These are phyloP conservation scores for Boechera stricta DNA, from an alignment of 345 rosid genomes.

Conservation along the genomic window DNA sequence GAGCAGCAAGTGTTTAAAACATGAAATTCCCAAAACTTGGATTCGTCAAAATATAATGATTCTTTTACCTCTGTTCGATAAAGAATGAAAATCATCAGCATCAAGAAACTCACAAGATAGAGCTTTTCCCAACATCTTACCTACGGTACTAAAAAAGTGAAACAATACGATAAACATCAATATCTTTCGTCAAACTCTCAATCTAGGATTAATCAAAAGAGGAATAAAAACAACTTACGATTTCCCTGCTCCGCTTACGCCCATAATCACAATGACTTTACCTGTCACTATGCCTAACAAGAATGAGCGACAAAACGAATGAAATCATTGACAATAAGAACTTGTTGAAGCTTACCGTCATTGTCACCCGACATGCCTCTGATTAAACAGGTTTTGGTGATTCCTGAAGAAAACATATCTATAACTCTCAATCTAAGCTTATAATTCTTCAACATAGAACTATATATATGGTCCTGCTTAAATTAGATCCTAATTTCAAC, in stretches of 20 bases:
- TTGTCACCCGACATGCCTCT: conserved; percentile 20
- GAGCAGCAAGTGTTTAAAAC: not conserved
- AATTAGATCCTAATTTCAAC: not conserved
- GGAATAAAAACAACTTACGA: conserved; percentile 52
- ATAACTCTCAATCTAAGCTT: not conserved
- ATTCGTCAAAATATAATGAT: not conserved
- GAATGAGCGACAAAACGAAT: conserved; percentile 4
- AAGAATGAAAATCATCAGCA: conserved; percentile 86
- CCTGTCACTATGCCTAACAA: conserved; percentile 39
- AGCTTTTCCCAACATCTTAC: conserved; percentile 60
- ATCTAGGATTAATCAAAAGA: not conserved
- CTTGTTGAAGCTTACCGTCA: conserved; percentile 31
- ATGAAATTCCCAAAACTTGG: not conserved
- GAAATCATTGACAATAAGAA: conserved; percentile 3
- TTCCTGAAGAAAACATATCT: not conserved
- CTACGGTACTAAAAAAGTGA: conserved; percentile 63
- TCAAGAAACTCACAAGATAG: conserved; percentile 71
- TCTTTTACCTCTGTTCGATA: conserved; percentile 68
- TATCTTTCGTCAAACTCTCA: not conserved
- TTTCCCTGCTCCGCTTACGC: conserved; percentile 81
- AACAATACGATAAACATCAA: not conserved
- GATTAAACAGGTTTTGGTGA: conserved; percentile 13
- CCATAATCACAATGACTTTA: conserved; percentile 68
- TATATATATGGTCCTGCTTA: not conserved
- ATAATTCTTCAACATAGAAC: not conserved